Evolutionary conservation across 2,329 filamentous ascomycete species (phyloP).

Genomic region (Emergomyces pasteurianus): DNA sequence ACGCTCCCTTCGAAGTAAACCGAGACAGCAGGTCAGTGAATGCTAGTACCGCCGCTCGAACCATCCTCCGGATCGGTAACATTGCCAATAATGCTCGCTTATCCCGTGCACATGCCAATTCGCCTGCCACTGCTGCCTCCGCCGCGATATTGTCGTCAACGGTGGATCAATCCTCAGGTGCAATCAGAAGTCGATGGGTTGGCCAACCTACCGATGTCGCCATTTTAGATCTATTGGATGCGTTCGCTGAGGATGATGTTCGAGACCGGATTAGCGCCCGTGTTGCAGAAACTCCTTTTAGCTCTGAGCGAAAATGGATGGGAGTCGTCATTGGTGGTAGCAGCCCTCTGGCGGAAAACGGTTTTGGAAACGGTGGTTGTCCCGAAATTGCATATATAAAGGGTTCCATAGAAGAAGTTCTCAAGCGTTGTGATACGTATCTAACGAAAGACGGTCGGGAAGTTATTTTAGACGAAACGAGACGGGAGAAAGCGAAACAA

Average conservation of each 20-base stretch:
- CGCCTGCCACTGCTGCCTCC: conserved; percentile 56
- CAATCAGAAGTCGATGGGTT: conserved; percentile 76
- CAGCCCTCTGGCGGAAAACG: conserved; percentile 37
- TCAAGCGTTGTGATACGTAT: conserved; percentile 83
- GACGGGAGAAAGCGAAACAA: conserved; percentile 60
- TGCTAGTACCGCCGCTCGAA: conserved; percentile 61
- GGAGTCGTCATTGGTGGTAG: conserved; percentile 66
- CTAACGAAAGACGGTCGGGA: conserved; percentile 76
- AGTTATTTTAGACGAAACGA: conserved; percentile 65
- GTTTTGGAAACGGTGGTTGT: conserved; percentile 32
- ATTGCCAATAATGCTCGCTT: conserved; percentile 90
- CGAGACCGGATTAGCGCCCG: conserved; percentile 75
- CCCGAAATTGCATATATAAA: conserved; percentile 89
- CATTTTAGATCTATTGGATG: conserved; percentile 85
- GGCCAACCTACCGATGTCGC: conserved; percentile 96
- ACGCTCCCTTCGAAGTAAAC: conserved; percentile 44
- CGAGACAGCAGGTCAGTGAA: conserved; percentile 41
- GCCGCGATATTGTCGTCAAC: conserved; percentile 80
- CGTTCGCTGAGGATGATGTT: conserved; percentile 82
- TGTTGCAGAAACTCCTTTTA: conserved; percentile 81
- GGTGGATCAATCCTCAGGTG: conserved; percentile 47
- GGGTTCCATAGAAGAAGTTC: conserved; percentile 76
- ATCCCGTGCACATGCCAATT: conserved; percentile 58
- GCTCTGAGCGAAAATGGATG: conserved; percentile 98
- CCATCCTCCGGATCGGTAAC: conserved; percentile 83